phyloP scores from a whole-genome alignment of 305 asterid genomes.

The Fraxinus paxiana region DNA sequence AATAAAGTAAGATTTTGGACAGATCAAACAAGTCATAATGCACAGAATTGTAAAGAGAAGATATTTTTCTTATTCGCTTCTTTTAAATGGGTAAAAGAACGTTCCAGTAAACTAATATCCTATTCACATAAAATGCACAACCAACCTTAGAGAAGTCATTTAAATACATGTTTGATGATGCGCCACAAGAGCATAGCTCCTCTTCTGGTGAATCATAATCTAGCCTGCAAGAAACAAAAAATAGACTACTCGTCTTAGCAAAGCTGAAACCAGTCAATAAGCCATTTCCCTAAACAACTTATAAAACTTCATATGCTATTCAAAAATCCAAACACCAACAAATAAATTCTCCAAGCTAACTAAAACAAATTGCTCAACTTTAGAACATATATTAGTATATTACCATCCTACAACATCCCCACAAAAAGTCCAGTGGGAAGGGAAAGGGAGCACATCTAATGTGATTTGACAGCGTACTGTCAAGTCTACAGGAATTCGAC shows the following conservation, averaged over 20 bases:
- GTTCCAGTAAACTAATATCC: not conserved
- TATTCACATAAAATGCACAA: slow-evolving; percentile 17
- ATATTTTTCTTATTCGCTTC: not conserved
- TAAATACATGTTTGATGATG: slow-evolving; percentile 21
- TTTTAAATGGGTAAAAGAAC: not conserved
- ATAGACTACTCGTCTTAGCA: not conserved
- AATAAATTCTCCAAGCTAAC: slow-evolving; percentile 21
- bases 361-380: not conserved
- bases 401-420: slow-evolving; percentile 1
- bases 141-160: slow-evolving; percentile 41
- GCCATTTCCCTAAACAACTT: slow-evolving; percentile 9
- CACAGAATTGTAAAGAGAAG: not conserved
- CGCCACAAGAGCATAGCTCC: slow-evolving; percentile 61
- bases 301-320: not conserved
- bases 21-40: slow-evolving; percentile 14
- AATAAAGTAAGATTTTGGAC: slow-evolving; percentile 1
- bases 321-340: not conserved
- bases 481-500: not conserved
- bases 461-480: slow-evolving; percentile 2
- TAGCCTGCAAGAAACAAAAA: slow-evolving; percentile 39
- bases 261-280: slow-evolving; percentile 8
- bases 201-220: slow-evolving; percentile 45
- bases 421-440: not conserved
- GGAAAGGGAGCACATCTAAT: slow-evolving; percentile 5
- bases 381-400: not conserved